Base-by-base conservation (phyloP, 1,284 basidiomycete species). In the Sporisorium iseilematis-ciliati region DNA sequence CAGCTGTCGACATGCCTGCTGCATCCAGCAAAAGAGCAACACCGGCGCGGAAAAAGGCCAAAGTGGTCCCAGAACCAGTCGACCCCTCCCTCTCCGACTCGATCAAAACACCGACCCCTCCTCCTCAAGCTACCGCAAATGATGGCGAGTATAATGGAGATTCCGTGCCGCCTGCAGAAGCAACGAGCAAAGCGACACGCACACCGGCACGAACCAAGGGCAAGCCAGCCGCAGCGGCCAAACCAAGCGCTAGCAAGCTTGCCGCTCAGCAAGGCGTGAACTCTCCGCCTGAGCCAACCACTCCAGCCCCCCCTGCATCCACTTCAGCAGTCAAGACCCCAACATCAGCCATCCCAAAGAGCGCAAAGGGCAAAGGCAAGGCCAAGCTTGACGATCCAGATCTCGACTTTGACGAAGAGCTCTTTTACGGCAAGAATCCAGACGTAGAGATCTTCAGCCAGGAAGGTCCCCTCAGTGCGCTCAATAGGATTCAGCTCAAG, bases 391-490 rank as follows among this genome's bases (percentile, higher is more conserved):
- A 55, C 33, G 40, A 59, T 11, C 33, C 57, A 16, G 57, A 65
- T 12, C 38, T 63, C 2, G 65, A 59, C 31, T 52, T 58, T n/a
- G 52, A 31, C 4, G 66, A 64, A 7, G 57, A 59, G 7, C 35
- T 25, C 18, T 20, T 14, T 1, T 58, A 23, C 12, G 58, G 62
- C 45, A 65, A 62, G 29, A 33, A 54, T 16, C 38, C 54, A 6
- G 68, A 71, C 18, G 23, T 65, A n/a, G 63, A 65, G 42, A 33
- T 71, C 7, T 58, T 33, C 59, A 55, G 16, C 6, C 62, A 54
- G 7, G 21, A 61, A 29, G 68, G 63, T 2, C 58, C 62, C 1
- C 45, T 65, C 16, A 40, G 51, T 25, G 18, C 63, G 7, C 31
- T 71, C 7, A 43, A 61, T 18, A 52, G 68, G 1, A 3, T 50